Conservation (phyloP, 139 green algal genomes). For the Haematococcus lacustris region DNA sequence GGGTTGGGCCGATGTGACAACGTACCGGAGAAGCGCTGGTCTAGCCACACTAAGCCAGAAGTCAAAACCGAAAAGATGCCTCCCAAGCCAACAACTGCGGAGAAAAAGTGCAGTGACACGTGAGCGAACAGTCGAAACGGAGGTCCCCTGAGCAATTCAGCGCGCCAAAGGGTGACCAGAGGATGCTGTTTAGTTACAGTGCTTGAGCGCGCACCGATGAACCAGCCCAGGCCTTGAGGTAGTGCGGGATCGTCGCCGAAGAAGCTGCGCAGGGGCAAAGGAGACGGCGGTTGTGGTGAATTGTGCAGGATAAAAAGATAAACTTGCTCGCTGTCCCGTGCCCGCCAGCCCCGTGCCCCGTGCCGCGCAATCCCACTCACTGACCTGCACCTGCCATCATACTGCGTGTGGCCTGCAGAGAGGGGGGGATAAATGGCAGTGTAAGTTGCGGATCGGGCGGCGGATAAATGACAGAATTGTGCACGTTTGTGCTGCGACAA, state of each 20-base stretch:
- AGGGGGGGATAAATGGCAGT: no score
- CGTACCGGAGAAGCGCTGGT: conserved; percentile 8
- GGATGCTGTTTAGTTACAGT: background rate
- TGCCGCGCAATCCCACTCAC: no score
- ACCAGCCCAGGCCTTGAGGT: conserved; percentile 28
- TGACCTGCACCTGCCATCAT: conserved; percentile 6
- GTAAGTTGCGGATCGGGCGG: no score
- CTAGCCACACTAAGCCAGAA: conserved; percentile 18
- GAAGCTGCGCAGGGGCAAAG: no score
- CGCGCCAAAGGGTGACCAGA: background rate
- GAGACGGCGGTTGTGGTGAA: no score
- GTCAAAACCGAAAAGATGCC: conserved; percentile 18
- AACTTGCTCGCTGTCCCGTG: no score
- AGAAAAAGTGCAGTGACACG: background rate
- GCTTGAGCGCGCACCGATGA: conserved; percentile 4
- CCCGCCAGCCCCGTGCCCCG: no score
- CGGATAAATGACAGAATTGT: no score
- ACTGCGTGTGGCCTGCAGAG: no score
- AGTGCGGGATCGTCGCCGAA: conserved; percentile 9
- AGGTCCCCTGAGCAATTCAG: no score
- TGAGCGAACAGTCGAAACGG: background rate
- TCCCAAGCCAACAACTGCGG: conserved; percentile 14
- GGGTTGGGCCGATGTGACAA: background rate
- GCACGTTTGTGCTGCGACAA: no score
- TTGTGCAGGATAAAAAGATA: no score